Evolutionary conservation across 345 rosid genomes (phyloP), one percentile per base, ranked within the genome.

Genomic region (Diplotaxis tenuifolia): DNA sequence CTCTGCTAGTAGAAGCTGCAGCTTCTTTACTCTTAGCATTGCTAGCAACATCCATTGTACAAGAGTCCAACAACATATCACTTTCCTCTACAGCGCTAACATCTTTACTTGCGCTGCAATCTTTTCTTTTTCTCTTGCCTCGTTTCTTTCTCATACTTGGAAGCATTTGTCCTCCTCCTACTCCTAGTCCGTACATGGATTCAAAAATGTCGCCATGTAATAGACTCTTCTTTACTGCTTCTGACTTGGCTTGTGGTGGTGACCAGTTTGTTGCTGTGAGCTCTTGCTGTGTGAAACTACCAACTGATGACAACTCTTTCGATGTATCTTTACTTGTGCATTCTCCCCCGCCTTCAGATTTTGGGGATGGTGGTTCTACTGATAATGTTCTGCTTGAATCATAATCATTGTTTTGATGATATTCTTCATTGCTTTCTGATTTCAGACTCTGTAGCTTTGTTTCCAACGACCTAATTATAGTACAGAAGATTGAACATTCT

Each of bases 121-220:
- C 80, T 78, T 93, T 91, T 70, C 97, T 83, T 80, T 89, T 93
- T 73, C 98, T 83, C 81, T 88, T 87, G 27, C 98, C 97, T 71
- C 98, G 87, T 83, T 84, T 84, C 79, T 86, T 84, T 65, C 79
- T 87, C 71, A 89, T 45, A 71, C 76, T 56, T 15, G 57, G 68
- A 49, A 57, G 82, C 52, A 78, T 70, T 66, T 82, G 86, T 55
- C 83, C 88, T 32, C 78, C 75, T 62, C 22, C 71, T 65, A 6
- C 50, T 38, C 77, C 68, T 42, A 66, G 15, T 11, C 79, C 67
- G 7, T 66, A 78, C 34, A 86, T 70, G 29, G 80, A 76, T 4
- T 67, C 84, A 1, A 67, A 74, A 4, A 82, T 77, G 69, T 82
- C 85, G 32, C 76, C 28, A 50, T 71, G 79, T 20, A 50, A 47